Percentiles rank a stretch among this genome's conserved stretches.
Evolutionary conservation across 495 filamentous ascomycete genomes (phyloP).

Genomic region (Clohesyomyces aquaticus): DNA sequence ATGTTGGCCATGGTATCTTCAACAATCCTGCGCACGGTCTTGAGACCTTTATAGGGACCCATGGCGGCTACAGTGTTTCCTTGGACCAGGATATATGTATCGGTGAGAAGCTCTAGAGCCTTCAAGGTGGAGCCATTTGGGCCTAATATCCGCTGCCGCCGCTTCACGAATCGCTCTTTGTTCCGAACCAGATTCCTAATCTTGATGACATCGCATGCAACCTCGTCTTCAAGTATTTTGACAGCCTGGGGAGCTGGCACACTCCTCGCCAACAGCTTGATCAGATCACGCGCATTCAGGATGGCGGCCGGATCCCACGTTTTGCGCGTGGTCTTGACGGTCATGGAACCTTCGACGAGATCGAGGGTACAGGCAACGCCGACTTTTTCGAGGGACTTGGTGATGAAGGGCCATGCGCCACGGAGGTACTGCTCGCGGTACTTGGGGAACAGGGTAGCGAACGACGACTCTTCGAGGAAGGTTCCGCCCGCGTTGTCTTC

Average conservation of each 20-base stretch:
- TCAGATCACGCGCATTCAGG: constrained; percentile 89
- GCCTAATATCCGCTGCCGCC: constrained; percentile 88
- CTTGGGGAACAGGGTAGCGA: constrained; percentile 90
- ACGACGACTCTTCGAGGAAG: constrained; percentile 91
- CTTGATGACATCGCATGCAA: constrained; percentile 93
- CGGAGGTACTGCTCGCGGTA: constrained; percentile 94
- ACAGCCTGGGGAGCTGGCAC: constrained; percentile 92
- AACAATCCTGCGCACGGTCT: constrained; percentile 86
- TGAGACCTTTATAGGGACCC: constrained; percentile 89
- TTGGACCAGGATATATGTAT: constrained; percentile 93
- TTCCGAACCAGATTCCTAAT: constrained; percentile 86
- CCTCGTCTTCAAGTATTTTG: constrained; percentile 89
- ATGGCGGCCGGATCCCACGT: constrained; percentile 95
- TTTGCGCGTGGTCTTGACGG: constrained; percentile 90
- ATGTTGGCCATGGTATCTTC: constrained; percentile 94
- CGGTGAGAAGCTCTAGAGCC: constrained; percentile 91
- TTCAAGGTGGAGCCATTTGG: constrained; percentile 85
- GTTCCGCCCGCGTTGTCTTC: constrained; percentile 83
- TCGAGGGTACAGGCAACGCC: constrained; percentile 88
- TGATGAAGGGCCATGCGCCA: constrained; percentile 86
- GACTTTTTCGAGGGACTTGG: constrained; percentile 76
- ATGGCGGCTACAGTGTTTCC: constrained; percentile 94
- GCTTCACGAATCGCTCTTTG: constrained; percentile 96
- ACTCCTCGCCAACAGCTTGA: constrained; percentile 87
- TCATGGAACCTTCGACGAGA: constrained; percentile 94